A percentile compares a stretch with the other conserved stretches of the same genome.
Evolutionary conservation across 148 eudicot species (phyloP).

Genomic region (Rhododendron molle): DNA sequence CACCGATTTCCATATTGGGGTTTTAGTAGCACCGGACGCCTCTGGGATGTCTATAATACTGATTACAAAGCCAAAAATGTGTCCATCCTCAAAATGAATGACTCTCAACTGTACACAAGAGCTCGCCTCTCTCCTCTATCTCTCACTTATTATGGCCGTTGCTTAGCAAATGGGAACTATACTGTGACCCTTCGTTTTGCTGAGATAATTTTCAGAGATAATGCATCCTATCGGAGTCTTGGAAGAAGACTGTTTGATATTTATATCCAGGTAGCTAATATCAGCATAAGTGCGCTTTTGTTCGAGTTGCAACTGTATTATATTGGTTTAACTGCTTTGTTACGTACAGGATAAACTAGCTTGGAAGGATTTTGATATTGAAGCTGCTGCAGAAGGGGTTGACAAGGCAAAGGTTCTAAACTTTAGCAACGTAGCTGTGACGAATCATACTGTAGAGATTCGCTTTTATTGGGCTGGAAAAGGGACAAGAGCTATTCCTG

Average conservation of each 20-base stretch:
- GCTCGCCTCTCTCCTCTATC: constrained; percentile 64
- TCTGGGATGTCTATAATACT: constrained; percentile 5
- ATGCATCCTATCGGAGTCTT: constrained; percentile 42
- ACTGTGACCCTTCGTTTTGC: constrained; percentile 55
- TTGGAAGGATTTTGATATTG: constrained; percentile 48
- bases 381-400: constrained; percentile 37
- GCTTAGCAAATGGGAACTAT: constrained; percentile 65
- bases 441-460: constrained; percentile 39
- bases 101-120: constrained; percentile 35
- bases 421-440: constrained; percentile 24
- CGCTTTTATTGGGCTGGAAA: constrained; percentile 56
- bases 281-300: not conserved
- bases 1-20: constrained; percentile 44
- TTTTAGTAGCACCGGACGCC: constrained; percentile 53
- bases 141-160: constrained; percentile 61
- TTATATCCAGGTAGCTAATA: constrained; percentile 54
- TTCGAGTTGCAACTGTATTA: not conserved
- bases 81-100: not conserved
- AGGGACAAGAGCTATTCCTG: constrained; percentile 57
- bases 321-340: not conserved
- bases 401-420: constrained; percentile 21
- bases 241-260: constrained; percentile 69
- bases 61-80: not conserved
- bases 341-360: constrained; percentile 42
- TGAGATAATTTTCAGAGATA: constrained; percentile 47